Conservation (phyloP, 164 flowering plant species). For the Saururus chinensis region DNA sequence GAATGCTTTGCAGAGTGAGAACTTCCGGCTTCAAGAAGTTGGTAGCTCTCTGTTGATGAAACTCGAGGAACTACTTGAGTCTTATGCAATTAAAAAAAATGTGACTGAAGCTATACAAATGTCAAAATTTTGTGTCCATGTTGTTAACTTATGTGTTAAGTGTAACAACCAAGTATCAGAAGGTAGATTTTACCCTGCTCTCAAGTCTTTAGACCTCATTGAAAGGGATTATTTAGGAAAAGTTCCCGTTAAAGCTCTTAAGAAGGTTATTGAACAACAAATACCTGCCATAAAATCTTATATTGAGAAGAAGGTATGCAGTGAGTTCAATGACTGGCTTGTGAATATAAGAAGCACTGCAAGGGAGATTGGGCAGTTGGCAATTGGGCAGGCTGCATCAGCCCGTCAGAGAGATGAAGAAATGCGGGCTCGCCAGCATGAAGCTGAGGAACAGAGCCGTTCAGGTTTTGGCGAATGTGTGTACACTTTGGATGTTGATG, state of each 20-base stretch:
- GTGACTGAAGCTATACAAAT: slow-evolving; percentile 63
- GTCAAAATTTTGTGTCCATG: slow-evolving; percentile 49
- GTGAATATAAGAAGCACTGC: slow-evolving; percentile 71
- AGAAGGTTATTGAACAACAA: slow-evolving; percentile 40
- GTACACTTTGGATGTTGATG: slow-evolving; percentile 66
- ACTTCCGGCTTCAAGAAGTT: slow-evolving; percentile 66
- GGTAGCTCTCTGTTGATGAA: slow-evolving; percentile 56
- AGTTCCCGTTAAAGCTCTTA: slow-evolving; percentile 48
- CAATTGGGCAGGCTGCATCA: slow-evolving; percentile 71
- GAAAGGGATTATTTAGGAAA: slow-evolving; percentile 47
- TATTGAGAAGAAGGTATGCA: slow-evolving; percentile 59
- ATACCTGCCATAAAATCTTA: slow-evolving; percentile 59
- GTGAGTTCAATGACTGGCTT: too few species aligned
- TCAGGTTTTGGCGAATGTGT: slow-evolving; percentile 50
- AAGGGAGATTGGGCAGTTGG: slow-evolving; percentile 74
- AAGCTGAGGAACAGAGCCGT: slow-evolving; percentile 67
- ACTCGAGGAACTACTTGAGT: slow-evolving; percentile 77
- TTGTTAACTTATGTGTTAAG: slow-evolving; percentile 61
- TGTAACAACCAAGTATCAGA: slow-evolving; percentile 64
- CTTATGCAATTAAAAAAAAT: slow-evolving; percentile 62
- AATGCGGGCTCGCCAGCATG: slow-evolving; percentile 62
- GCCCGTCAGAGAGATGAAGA: slow-evolving; percentile 81
- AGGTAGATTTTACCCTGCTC: slow-evolving; percentile 72
- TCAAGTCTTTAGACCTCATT: slow-evolving; percentile 67
- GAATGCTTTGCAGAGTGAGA: slow-evolving; percentile 59